Base-by-base conservation (phyloP, 2,329 filamentous ascomycete genomes). In the Botrytis galanthina region DNA sequence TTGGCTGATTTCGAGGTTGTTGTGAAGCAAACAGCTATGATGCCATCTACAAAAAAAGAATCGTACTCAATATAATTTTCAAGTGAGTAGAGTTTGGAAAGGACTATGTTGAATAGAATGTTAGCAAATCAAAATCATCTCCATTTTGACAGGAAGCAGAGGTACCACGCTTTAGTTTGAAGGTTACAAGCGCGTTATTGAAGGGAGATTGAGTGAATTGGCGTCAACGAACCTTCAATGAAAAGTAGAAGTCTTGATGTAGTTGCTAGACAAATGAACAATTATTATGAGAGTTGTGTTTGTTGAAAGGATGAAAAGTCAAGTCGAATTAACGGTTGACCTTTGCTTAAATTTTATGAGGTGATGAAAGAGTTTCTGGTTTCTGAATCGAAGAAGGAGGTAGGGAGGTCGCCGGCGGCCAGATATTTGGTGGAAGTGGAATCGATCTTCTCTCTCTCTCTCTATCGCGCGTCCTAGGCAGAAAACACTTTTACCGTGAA, bases 321-420 rank as follows among this genome's bases (percentile, higher is more conserved):
- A 82, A 81, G 76, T 60, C 79, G 80, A 80, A 76, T 79, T 80
- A 82, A 82, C 80, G 80, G 81, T 81, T 81, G 81, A 83, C 80
- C 57, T 60, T 72, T 37, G 32, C 42, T 42, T 32, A 29, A 29
- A 46, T 68, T 72, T 44, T 12, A 18, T n/a, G 39, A 26, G 35
- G n/a, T 42, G 54, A 29, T 32, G 79, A 80, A 83, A 85, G 70
- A 74, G 74, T 32, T 72, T 59, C 22, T 22, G 70, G 29, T 20
- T 59, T 39, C 51, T 72, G 78, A 80, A 80, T 79, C 75, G 79
- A 81, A 80, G 79, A 81, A 80, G 79, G 83, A 86, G 87, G 87
- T 87, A 80, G 80, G 79, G 83, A 86, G 87, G 87, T 87, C 86
- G 87, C 87, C 87, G 86, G 87, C 87, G 87, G 84, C 87, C 87